Evolutionary conservation across 1,284 basidiomycete genomes (phyloP).

Genomic region (Serendipita sp.): DNA sequence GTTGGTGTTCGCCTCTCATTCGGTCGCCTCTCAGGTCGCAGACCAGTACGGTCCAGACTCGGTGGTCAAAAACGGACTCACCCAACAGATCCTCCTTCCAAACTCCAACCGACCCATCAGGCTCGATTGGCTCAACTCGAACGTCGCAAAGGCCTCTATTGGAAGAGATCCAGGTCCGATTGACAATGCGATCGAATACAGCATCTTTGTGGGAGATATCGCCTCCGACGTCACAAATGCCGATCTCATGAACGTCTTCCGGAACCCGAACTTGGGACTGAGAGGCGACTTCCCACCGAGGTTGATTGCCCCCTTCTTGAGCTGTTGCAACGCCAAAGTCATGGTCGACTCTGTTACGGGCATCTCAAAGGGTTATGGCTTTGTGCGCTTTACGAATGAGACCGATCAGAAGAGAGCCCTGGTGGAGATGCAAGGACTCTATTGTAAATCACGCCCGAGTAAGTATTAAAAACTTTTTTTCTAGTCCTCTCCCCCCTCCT

Average conservation of each 20-base stretch:
- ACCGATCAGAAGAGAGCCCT: slow-evolving; percentile 75
- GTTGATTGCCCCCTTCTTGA: slow-evolving; percentile 71
- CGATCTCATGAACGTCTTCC: slow-evolving; percentile 76
- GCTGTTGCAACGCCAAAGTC: slow-evolving; percentile 86
- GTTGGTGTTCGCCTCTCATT: slow-evolving; percentile 63
- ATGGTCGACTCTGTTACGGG: slow-evolving; percentile 83
- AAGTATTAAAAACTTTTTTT: slow-evolving; percentile 21
- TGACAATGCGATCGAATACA: slow-evolving; percentile 59
- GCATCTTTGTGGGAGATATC: slow-evolving; percentile 82
- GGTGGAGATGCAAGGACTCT: slow-evolving; percentile 79
- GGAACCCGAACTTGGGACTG: slow-evolving; percentile 67
- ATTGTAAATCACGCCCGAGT: slow-evolving; percentile 76
- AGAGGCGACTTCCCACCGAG: slow-evolving; percentile 56
- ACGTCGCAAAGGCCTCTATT: slow-evolving; percentile 23
- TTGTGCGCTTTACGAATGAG: slow-evolving; percentile 79
- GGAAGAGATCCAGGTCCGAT: slow-evolving; percentile 18
- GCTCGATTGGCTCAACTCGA: slow-evolving; percentile 66
- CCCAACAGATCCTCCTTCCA: slow-evolving; percentile 51
- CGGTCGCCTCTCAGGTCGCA: slow-evolving; percentile 57
- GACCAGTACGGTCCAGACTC: slow-evolving; percentile 42
- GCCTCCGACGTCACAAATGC: slow-evolving; percentile 82
- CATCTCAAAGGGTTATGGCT: slow-evolving; percentile 79
- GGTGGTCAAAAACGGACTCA: background rate
- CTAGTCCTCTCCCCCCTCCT: slow-evolving; percentile 14
- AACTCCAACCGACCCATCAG: slow-evolving; percentile 62